Evolutionary conservation across 2,329 filamentous ascomycete genomes (phyloP).

Genomic region (Dactylonectria estremocensis): DNA sequence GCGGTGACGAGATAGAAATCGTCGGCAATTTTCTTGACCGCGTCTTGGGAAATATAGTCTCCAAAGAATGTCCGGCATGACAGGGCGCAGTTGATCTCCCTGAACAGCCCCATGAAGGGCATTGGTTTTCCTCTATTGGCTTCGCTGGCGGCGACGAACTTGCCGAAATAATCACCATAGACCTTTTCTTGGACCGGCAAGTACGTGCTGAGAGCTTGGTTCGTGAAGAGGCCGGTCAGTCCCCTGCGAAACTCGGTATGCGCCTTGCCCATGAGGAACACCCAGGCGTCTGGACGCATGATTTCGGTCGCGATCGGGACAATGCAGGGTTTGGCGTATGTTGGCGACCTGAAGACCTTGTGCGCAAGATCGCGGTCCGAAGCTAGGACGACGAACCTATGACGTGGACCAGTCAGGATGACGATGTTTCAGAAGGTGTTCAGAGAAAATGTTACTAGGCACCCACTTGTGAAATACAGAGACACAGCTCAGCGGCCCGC

Average conservation of each 20-base stretch:
- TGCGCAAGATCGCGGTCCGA: constrained; percentile 84
- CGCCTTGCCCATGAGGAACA: constrained; percentile 82
- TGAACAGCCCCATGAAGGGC: constrained; percentile 80
- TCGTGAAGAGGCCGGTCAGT: constrained; percentile 81
- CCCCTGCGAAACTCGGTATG: constrained; percentile 86
- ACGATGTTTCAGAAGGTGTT: rapidly evolving
- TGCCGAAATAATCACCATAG: constrained; percentile 78
- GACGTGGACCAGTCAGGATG: rapidly evolving
- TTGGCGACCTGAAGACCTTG: constrained; percentile 86
- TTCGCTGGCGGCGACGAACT: constrained; percentile 74
- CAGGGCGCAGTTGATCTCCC: constrained; percentile 84
- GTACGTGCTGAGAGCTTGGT: constrained; percentile 78
- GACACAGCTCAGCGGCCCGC: constrained; percentile 84
- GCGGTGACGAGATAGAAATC: constrained; percentile 86
- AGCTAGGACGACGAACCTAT: constrained; percentile 83
- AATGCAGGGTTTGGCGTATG: constrained; percentile 82
- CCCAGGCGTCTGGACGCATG: constrained; percentile 81
- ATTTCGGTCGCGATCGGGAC: constrained; percentile 84
- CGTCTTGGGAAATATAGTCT: constrained; percentile 81
- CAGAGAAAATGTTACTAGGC: not conserved
- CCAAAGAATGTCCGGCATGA: constrained; percentile 87
- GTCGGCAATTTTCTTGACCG: constrained; percentile 81
- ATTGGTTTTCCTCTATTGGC: constrained; percentile 68
- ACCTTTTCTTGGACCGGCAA: constrained; percentile 82
- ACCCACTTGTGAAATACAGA: constrained; percentile 87